Evolutionary conservation across 179 eudicot species (phyloP).

Genomic region (Beta lomatogona): DNA sequence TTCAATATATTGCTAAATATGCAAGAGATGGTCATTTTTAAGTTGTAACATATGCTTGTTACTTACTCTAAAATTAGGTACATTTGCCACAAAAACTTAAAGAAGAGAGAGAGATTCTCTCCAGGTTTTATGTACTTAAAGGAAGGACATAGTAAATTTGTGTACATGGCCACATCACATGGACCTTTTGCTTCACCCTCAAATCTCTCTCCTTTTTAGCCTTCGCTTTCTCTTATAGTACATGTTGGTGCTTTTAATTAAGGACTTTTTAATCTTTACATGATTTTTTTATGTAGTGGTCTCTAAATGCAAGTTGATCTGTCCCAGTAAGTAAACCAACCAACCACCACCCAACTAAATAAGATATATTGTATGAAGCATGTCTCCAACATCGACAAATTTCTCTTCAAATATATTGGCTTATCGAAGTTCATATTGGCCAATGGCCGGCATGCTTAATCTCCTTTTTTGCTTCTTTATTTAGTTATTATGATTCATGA

Average conservation of each 20-base stretch:
- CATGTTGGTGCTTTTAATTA: not conserved
- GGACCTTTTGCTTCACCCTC: conserved; percentile 18
- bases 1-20: too few relatives aligned
- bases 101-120: conserved; percentile 23
- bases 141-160: conserved; percentile 26
- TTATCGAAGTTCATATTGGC: conserved; percentile 21
- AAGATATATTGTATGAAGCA: conserved; percentile 4
- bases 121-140: conserved; percentile 40
- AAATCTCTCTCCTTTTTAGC: conserved; percentile 18
- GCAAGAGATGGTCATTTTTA: not conserved
- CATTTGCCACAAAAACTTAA: not conserved
- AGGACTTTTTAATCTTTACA: not conserved
- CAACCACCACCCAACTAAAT: not conserved
- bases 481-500: not conserved
- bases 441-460: conserved; percentile 23
- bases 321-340: not conserved
- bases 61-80: not conserved
- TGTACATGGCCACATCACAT: conserved; percentile 24
- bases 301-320: conserved; percentile 7
- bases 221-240: conserved; percentile 1
- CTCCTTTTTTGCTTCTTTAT: not conserved
- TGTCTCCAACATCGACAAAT: conserved; percentile 18
- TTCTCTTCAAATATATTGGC: not conserved
- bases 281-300: not conserved
- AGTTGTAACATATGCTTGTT: not conserved